Conservation (phyloP, 306 rosid species). For the Alnus rubra region DNA sequence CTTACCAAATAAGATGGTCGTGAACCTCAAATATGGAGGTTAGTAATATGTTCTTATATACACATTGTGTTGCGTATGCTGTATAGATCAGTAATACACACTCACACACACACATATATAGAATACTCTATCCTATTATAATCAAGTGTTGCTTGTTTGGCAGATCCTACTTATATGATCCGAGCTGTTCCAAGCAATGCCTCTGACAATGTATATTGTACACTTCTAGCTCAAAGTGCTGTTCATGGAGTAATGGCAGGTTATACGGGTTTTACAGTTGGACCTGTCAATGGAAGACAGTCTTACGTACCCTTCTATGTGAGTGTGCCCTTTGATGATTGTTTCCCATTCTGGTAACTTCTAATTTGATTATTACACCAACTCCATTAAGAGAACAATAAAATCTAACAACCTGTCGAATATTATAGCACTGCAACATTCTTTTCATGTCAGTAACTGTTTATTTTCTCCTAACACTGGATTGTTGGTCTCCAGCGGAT, state of each 20-base stretch:
- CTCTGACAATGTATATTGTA: conserved; percentile 88
- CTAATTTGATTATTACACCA: not conserved
- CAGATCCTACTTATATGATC: conserved; percentile 98
- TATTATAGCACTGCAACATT: not conserved
- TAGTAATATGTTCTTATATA: conserved; percentile 10
- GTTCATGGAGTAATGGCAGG: conserved; percentile 99
- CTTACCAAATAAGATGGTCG: conserved; percentile 37
- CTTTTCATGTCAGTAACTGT: not conserved
- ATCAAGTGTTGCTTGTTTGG: conserved; percentile 1
- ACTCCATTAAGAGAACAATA: no score
- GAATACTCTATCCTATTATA: not conserved
- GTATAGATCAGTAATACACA: no score
- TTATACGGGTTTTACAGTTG: conserved; percentile 76
- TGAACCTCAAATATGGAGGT: conserved; percentile 95
- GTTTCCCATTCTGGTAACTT: not conserved
- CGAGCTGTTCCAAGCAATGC: conserved; percentile 93
- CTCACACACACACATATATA: no score
- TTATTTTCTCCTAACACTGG: not conserved
- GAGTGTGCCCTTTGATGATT: conserved; percentile 34
- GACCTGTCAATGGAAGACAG: conserved; percentile 90
- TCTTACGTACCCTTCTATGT: conserved; percentile 84
- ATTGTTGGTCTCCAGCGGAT: conserved; percentile 57
- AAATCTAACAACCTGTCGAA: not conserved
- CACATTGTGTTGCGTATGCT: not conserved
- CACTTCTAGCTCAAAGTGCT: conserved; percentile 93